phyloP scores from a whole-genome alignment of 768 basidiomycete genomes.

The Termitomyces bulborhizus region DNA sequence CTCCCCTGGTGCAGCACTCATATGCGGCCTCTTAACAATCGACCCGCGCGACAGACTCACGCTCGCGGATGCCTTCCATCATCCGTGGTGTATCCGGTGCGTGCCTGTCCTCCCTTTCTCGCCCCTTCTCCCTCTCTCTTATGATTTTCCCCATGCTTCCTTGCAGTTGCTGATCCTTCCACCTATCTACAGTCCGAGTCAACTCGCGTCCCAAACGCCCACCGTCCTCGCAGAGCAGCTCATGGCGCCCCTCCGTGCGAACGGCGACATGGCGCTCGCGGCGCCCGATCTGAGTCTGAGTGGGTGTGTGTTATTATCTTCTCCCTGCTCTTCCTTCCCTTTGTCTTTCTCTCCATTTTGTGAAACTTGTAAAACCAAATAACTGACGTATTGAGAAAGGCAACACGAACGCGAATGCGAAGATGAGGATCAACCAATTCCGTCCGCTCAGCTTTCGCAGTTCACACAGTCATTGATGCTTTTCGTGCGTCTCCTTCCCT shows the following conservation, averaged over 20 bases:
- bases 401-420: no score
- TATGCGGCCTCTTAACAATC: constrained; percentile 55
- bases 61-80: constrained; percentile 38
- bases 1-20: background rate
- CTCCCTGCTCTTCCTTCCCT: no score
- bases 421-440: background rate
- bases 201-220: constrained; percentile 48
- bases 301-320: background rate
- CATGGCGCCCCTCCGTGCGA: constrained; percentile 56
- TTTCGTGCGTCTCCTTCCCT: constrained; percentile 53
- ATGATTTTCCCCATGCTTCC: background rate
- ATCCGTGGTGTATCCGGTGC: constrained; percentile 75
- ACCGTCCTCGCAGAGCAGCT: constrained; percentile 62
- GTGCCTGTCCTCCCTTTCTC: background rate
- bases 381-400: no score
- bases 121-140: no score
- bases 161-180: background rate
- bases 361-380: no score
- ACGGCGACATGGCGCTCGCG: constrained; percentile 73
- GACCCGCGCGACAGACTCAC: constrained; percentile 65
- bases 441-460: constrained; percentile 41
- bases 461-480: constrained; percentile 79
- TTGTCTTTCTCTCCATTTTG: background rate
- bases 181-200: constrained; percentile 50
- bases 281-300: constrained; percentile 39